Evolutionary conservation across 495 filamentous ascomycete genomes (phyloP), one percentile per base, ranked within the genome.

Genomic region (Wilcoxina mikolae): DNA sequence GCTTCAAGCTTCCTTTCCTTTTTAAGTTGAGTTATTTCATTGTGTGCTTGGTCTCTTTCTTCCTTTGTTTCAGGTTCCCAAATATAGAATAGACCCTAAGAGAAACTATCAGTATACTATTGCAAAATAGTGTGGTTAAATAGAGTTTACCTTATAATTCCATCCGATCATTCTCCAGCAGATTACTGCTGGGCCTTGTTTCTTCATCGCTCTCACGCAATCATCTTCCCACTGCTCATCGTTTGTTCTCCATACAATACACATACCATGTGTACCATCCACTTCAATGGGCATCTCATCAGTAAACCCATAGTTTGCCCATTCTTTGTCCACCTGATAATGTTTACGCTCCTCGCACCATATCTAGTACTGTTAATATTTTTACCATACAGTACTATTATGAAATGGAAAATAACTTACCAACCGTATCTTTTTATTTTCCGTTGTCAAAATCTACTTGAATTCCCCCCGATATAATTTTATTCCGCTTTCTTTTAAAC

Each of bases 401-500:
- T n/a, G n/a, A n/a, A 35, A 35, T 35, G 31, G 5, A 35, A 35
- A 42, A 17, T 17, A 42, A 22, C 4, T 10, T 2, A 48, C 26
- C 44, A 48, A 48, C 0, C 31, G 31, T 5, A 15, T 15, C 15
- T 35, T 5, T 15, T 35, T 35, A 15, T 35, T 35, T 35, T 35
- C 31, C 7, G 7, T 35, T 15, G 31, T 7, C 7, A 35, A 15
- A 35, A 35, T 35, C 5, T 7, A 35, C 31, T 35, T 35, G 31
- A 35, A 35, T 35, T 35, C 31, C 15, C 15, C 31, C 31, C 5
- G 5, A 35, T 35, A 35, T 5, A 15, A 5, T 15, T 35, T 35
- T 7, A 35, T 5, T 15, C 38, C 66, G 64, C 9, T 35, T 15
- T 35, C 31, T 5, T 35, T 5, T 7, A 35, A 15, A 7, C 7